phyloP scores from a whole-genome alignment of 495 filamentous ascomycete genomes.

The Penicillium goetzii region DNA sequence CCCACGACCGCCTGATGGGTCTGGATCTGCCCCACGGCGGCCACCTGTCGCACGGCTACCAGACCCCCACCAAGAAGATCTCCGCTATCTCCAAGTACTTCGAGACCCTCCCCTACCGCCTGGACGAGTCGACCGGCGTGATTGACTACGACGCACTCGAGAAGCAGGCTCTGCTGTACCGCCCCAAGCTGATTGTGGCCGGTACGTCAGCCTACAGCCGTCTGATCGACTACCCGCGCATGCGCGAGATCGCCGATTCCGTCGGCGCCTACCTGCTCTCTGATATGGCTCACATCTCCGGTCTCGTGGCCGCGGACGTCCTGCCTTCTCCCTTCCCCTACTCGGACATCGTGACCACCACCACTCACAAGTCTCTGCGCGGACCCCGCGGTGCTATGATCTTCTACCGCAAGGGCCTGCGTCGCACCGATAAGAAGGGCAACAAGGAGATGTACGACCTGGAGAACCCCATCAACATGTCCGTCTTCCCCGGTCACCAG shows the following conservation, averaged over 20 bases:
- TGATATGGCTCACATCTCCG: slow-evolving; percentile 99
- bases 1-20: slow-evolving; percentile 95
- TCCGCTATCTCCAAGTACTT: slow-evolving; percentile 98
- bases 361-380: slow-evolving; percentile 94
- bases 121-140: slow-evolving; percentile 85
- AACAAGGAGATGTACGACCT: slow-evolving; percentile 85
- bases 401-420: slow-evolving; percentile 92
- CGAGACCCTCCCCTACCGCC: slow-evolving; percentile 91
- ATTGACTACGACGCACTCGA: slow-evolving; percentile 94
- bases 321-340: slow-evolving; percentile 85
- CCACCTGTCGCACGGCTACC: slow-evolving; percentile 96
- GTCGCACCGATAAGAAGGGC: slow-evolving; percentile 85
- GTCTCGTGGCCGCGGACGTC: slow-evolving; percentile 87
- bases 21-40: slow-evolving; percentile 95
- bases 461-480: slow-evolving; percentile 90
- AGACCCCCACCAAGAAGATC: slow-evolving; percentile 97
- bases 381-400: slow-evolving; percentile 97
- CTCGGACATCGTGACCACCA: slow-evolving; percentile 97
- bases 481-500: slow-evolving; percentile 99
- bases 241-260: slow-evolving; percentile 85
- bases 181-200: slow-evolving; percentile 93
- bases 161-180: slow-evolving; percentile 81
- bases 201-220: slow-evolving; percentile 95
- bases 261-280: slow-evolving; percentile 89
- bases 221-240: slow-evolving; percentile 86